Evolutionary conservation across 1,284 basidiomycete species (phyloP), one percentile per base, ranked within the genome.

Genomic region (Cryptococcus depauperatus): DNA sequence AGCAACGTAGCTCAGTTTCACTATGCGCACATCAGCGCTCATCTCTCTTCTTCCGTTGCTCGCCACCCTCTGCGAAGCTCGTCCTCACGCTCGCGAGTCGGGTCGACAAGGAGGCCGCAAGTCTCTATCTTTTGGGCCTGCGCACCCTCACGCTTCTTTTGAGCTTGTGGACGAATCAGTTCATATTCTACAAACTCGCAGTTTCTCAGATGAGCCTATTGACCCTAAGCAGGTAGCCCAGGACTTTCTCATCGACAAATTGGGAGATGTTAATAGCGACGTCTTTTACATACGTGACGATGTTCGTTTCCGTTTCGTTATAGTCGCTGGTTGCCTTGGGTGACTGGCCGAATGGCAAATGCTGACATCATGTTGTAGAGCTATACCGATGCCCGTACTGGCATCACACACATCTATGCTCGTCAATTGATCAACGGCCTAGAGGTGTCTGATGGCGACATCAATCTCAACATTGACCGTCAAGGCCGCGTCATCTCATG

Each of bases 361-460:
- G 19, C 7, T 14, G 21, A 14, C 19, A 42, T 18, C 29, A 21
- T 38, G 37, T 23, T n/a, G 28, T 83, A 92, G 75, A 88, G 85
- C 26, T 92, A 92, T 69, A 89, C 85, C 39, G 89, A 93, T 70
- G 71, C 73, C 49, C 77, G 76, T 47, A 89, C 86, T 2, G 84
- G 83, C n/a, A 76, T 91, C 37, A 83, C 85, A 18, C 86, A 92
- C 68, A 75, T 89, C 55, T 91, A 87, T 59, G 79, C 83, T 52
- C 79, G 82, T 53, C 89, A 96, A 71, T 56, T 84, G 43, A 68
- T 91, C 58, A 80, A 84, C 52, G 86, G 87, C 33, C 73, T 91
- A 44, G 86, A 91, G 64, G 86, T 96, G 11, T 76, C 79, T 14
- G 86, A 95, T 61, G 89, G 83, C 35, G 83, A 91, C 70, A 78